Evolutionary conservation across 805 yeast species (phyloP), one percentile per base, ranked within the genome.

Genomic region (Jamesozyma piceae): DNA sequence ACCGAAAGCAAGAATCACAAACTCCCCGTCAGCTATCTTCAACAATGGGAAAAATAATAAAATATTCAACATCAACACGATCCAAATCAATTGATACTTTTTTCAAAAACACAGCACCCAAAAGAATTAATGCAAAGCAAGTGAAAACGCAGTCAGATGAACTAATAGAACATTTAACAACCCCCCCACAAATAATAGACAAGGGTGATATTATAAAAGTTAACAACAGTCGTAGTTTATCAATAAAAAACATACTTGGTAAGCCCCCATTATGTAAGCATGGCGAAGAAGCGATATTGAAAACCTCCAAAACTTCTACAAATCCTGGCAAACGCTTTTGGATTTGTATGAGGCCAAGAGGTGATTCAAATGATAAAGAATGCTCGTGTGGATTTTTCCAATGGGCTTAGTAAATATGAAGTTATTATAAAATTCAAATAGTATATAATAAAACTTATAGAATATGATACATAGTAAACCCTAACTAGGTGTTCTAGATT

Each of bases 281-380:
- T 50, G 57, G 65, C 4, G 68, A 69, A 38, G 63, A 65, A n/a
- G 68, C 78, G 28, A 57, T 67, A 3, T 48, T 76, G 37, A 63
- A 71, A 46, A 68, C 75, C 0, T 74, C 77, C 0, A 66, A 57
- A 48, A 70, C 72, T 1, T 42, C 54, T 3, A 55, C 61, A 21
- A 72, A 72, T 44, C 68, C 63, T 31, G 80, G 80, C 0, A 65
- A 62, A 41, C 72, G 69, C 47, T 77, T 77, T 48, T 77, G 80
- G 80, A 65, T 73, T 19, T 77, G 82, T 52, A 46, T 64, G 0
- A 61, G 66, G 45, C 64, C 67, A 2, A 50, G 57, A 48, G 68
- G 68, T 18, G 49, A 47, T 21, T 46, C 50, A 5, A 48, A 44
- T 15, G 54, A 61, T 38, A 27, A 45, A 8, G 65, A 62, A 11